phyloP scores from a whole-genome alignment of 495 filamentous ascomycete species.

The Bombardia bombarda region DNA sequence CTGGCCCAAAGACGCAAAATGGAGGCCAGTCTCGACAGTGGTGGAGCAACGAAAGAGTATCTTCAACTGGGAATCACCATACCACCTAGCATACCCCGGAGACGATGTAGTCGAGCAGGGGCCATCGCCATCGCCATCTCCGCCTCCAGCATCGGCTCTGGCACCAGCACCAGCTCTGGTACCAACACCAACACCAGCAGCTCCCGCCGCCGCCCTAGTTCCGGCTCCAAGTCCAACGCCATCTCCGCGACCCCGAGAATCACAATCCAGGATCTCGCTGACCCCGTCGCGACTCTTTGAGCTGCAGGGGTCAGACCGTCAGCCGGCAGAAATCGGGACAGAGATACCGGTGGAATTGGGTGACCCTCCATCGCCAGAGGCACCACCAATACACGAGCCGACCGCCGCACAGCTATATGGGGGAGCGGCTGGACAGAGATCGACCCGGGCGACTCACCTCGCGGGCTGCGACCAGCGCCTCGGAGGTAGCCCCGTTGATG shows the following conservation, averaged over 20 bases:
- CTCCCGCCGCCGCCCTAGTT: too few relatives aligned
- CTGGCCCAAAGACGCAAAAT: constrained; percentile 11
- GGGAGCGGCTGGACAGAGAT: too few relatives aligned
- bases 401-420: too few relatives aligned
- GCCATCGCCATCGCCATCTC: constrained; percentile 1
- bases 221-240: too few relatives aligned
- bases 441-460: too few relatives aligned
- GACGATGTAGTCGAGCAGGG: not conserved
- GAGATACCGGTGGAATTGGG: too few relatives aligned
- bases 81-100: constrained; percentile 13
- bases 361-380: too few relatives aligned
- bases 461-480: too few relatives aligned
- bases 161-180: too few relatives aligned
- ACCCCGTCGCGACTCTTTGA: not conserved
- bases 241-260: not conserved
- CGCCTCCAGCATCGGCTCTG: not conserved
- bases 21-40: constrained; percentile 9
- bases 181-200: too few relatives aligned
- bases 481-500: too few relatives aligned
- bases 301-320: not conserved
- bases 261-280: not conserved
- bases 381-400: too few relatives aligned
- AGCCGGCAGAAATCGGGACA: not conserved
- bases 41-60: constrained; percentile 8
- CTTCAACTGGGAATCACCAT: constrained; percentile 26